phyloP scores from a whole-genome alignment of 108 stramenopile genomes.

The Pseudonitzschia multiseries region DNA sequence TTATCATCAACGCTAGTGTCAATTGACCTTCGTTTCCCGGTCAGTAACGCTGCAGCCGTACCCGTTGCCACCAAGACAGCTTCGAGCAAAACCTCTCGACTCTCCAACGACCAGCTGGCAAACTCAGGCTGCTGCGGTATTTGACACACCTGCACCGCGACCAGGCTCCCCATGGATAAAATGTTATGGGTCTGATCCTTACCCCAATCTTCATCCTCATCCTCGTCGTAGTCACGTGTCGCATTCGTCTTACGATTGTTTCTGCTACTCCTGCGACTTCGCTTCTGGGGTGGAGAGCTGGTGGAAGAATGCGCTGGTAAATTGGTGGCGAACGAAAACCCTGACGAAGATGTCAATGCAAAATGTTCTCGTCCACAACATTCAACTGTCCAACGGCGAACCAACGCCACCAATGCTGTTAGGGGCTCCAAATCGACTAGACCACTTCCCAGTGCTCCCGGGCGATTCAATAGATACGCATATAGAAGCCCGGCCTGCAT shows the following conservation, averaged over 20 bases:
- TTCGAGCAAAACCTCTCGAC: slow-evolving; percentile 63
- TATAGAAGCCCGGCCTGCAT: slow-evolving; percentile 58
- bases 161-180: slow-evolving; percentile 18
- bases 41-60: slow-evolving; percentile 47
- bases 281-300: slow-evolving; percentile 38
- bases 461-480: slow-evolving; percentile 47
- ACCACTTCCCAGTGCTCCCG: slow-evolving; percentile 71
- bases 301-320: slow-evolving; percentile 26
- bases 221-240: background rate
- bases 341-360: slow-evolving; percentile 6
- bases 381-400: slow-evolving; percentile 69
- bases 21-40: background rate
- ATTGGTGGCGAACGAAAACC: background rate
- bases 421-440: slow-evolving; percentile 64
- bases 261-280: slow-evolving; percentile 21
- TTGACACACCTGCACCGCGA: slow-evolving; percentile 25
- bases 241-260: slow-evolving; percentile 9
- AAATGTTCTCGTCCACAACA: slow-evolving; percentile 38
- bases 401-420: slow-evolving; percentile 53
- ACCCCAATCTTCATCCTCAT: slow-evolving; percentile 15
- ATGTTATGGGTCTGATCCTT: slow-evolving; percentile 27
- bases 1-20: background rate
- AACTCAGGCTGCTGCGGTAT: slow-evolving; percentile 57
- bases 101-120: slow-evolving; percentile 65
- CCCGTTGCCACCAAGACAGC: slow-evolving; percentile 44